Base-by-base conservation (phyloP, 1,284 basidiomycete species). In the Meripilus lineatus region DNA sequence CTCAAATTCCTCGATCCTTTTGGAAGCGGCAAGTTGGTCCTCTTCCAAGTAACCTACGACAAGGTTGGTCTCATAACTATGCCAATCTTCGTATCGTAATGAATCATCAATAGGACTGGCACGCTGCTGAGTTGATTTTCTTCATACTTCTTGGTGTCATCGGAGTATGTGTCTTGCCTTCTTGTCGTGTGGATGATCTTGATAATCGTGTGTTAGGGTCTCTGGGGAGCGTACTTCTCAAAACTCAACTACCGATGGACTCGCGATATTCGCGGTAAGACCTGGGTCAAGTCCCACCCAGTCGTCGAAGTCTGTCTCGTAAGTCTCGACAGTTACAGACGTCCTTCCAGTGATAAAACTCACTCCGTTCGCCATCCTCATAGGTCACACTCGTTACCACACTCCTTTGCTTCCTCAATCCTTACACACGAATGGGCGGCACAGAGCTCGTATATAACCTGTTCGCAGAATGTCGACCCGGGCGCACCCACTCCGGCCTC, bases 141-240 rank as follows among this genome's bases (percentile, higher is more conserved):
- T 98, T 96, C 65, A 60, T 94, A 11, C 58, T 93, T 24, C 74
- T 98, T 11, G 94, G 94, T 6, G 70, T 93, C 26, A 81, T 95
- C 52, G 93, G 93, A 15, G 87, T 89, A 66, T 44, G 75, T 57
- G 2, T 11, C n/a, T n/a, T n/a, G n/a, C n/a, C n/a, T n/a, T n/a
- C n/a, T n/a, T n/a, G n/a, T n/a, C n/a, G n/a, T n/a, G n/a, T n/a
- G n/a, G n/a, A n/a, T n/a, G n/a, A n/a, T 25, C 11, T 5, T 8
- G 11, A 17, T 30, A 4, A 18, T 32, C 30, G 15, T 32, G 15
- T 24, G 18, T 14, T 54, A 89, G 87, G 95, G 94, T 8, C 63
- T 97, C 14, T 98, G 95, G 58, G 95, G 95, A 5, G 95, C 93
- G 13, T 84, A 85, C 55, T 97, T 98, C 67, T 93, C 92, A 15